These are phyloP conservation scores for Pugionium cornutum DNA, from an alignment of 345 rosid genomes.

Conservation along the genomic window DNA sequence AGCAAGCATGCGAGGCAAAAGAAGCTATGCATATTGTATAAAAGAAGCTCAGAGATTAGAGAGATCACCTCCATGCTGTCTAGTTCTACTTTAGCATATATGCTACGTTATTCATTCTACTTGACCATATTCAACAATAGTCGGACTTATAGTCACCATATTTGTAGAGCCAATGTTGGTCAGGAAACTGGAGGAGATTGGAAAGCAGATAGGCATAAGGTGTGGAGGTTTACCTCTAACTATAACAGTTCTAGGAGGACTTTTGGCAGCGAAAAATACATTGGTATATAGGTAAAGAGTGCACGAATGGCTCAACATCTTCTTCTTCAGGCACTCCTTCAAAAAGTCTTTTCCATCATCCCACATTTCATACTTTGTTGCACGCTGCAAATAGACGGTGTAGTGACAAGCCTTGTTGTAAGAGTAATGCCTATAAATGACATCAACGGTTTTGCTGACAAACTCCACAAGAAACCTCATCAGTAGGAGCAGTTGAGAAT, in stretches of 20 bases:
- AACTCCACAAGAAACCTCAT: background rate
- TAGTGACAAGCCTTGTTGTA: background rate
- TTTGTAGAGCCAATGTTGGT: slow-evolving; percentile 28
- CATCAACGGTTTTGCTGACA: background rate
- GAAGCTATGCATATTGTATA: slow-evolving; percentile 30
- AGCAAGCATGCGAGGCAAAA: slow-evolving; percentile 35
- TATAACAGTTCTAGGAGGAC: slow-evolving; percentile 33
- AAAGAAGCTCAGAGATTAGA: slow-evolving; percentile 6
- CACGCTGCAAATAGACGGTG: background rate
- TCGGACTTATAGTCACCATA: background rate
- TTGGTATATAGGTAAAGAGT: slow-evolving; percentile 32
- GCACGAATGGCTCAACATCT: background rate
- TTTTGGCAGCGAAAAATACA: slow-evolving; percentile 23
- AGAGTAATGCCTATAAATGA: background rate
- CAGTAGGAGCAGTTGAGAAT: background rate
- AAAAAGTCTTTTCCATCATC: background rate
- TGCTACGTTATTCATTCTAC: too few relatives aligned
- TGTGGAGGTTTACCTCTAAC: slow-evolving; percentile 41
- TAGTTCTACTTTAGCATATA: too few relatives aligned
- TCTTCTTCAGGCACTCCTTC: background rate
- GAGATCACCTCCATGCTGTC: too few relatives aligned
- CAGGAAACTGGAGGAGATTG: slow-evolving; percentile 31
- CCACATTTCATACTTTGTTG: background rate
- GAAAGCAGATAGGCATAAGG: slow-evolving; percentile 28
- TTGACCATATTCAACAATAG: background rate